phyloP scores from a whole-genome alignment of 2,329 filamentous ascomycete genomes.

The Pyrenochaeta sp. region DNA sequence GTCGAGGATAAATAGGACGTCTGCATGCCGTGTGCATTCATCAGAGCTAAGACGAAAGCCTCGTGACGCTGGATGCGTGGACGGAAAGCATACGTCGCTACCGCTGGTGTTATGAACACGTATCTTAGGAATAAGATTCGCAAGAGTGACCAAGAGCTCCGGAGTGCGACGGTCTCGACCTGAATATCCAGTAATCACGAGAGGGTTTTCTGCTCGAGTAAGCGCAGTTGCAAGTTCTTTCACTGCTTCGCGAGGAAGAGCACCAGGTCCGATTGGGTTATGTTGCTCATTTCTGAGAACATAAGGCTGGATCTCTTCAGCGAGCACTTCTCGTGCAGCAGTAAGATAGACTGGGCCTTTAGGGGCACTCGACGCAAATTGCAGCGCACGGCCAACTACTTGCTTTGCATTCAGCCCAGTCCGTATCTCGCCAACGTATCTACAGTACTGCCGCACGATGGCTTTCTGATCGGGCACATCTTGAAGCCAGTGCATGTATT shows the following conservation, averaged over 20 bases:
- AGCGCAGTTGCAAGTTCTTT: slow-evolving; percentile 15
- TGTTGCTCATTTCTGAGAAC: slow-evolving; percentile 25
- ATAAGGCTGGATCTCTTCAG: slow-evolving; percentile 17
- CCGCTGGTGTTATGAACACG: slow-evolving; percentile 23
- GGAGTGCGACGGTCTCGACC: slow-evolving; percentile 17
- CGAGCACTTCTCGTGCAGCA: slow-evolving; percentile 22
- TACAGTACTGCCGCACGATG: slow-evolving; percentile 44
- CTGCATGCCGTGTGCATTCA: slow-evolving; percentile 19
- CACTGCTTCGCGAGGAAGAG: slow-evolving; percentile 22
- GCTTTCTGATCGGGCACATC: slow-evolving; percentile 54
- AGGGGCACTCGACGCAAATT: slow-evolving; percentile 32
- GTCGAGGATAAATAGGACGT: slow-evolving; percentile 25
- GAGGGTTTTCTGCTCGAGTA: slow-evolving; percentile 17
- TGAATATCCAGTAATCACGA: slow-evolving; percentile 29
- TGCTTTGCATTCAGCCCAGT: slow-evolving; percentile 37
- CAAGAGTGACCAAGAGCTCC: slow-evolving; percentile 17
- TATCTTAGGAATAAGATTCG: slow-evolving; percentile 18
- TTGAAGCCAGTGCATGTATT: slow-evolving; percentile 55
- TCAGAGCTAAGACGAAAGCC: slow-evolving; percentile 20
- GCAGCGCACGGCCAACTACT: slow-evolving; percentile 31
- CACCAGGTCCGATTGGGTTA: slow-evolving; percentile 20
- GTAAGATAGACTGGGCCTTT: slow-evolving; percentile 32
- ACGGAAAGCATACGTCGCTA: slow-evolving; percentile 29
- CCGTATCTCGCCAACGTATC: slow-evolving; percentile 39
- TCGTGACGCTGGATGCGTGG: slow-evolving; percentile 22